Evolutionary conservation across 768 basidiomycete genomes (phyloP).

Genomic region (Hydnomerulius pinastri): DNA sequence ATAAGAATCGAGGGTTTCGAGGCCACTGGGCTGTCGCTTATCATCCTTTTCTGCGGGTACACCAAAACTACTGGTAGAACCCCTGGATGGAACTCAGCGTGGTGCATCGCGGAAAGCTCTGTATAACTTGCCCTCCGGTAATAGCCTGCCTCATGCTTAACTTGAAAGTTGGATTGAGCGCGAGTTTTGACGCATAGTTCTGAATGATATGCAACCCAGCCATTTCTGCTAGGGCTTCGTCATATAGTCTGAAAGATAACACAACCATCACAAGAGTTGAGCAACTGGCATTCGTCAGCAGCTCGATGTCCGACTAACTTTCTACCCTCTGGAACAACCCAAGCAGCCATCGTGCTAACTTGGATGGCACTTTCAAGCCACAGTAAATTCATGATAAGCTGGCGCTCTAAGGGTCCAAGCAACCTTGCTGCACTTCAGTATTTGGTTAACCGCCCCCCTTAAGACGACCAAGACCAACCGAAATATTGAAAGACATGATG

Average conservation of each 20-base stretch:
- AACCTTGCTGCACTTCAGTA: constrained; percentile 47
- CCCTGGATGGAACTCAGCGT: constrained; percentile 43
- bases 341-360: constrained; percentile 66
- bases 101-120: constrained; percentile 1
- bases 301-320: constrained; percentile 45
- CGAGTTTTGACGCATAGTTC: constrained; percentile 57
- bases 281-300: not conserved
- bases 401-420: constrained; percentile 75
- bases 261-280: constrained; percentile 4
- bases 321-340: constrained; percentile 76
- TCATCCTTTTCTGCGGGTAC: constrained; percentile 68
- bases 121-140: constrained; percentile 73
- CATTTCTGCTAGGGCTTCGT: constrained; percentile 64
- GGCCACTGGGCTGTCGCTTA: constrained; percentile 51
- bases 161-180: constrained; percentile 76
- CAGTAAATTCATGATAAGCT: constrained; percentile 83
- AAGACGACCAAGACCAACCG: constrained; percentile 48
- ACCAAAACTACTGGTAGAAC: constrained; percentile 82
- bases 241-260: constrained; percentile 58
- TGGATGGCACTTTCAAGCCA: constrained; percentile 83
- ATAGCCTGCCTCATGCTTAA: constrained; percentile 79
- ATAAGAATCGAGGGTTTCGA: constrained; percentile 73
- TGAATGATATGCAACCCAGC: constrained; percentile 70
- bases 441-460: not conserved
- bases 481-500: constrained; percentile 88